Evolutionary conservation across 2,329 filamentous ascomycete genomes (phyloP), one percentile per base, ranked within the genome.

Genomic region (Cadophora malorum): DNA sequence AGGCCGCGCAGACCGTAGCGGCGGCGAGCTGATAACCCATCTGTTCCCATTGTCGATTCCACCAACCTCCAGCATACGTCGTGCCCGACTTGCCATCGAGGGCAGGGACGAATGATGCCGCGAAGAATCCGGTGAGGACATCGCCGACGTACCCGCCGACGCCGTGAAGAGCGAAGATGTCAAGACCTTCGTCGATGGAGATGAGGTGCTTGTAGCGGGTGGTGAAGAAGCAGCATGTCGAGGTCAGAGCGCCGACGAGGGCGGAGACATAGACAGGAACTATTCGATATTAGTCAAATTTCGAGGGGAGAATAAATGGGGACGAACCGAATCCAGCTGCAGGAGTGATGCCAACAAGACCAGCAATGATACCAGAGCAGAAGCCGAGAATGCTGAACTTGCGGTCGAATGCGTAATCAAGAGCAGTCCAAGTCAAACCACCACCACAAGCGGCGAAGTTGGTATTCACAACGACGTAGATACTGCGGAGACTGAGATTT

Each of bases 351-450:
- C 53, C 63, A n/a, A 65, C 63, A 2, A 65, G 47, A 9, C 63
- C 63, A 23, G 55, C 38, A 14, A 65, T 52, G n/a, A 58, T 58
- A 23, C 63, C 63, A 12, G 63, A 65, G 55, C 63, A 65, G 45
- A 65, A 65, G 4, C 63, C 63, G 1, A 65, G 52, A 31, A 65
- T 65, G n/a, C 52, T 58, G 41, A 56, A 65, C 28, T 65, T 65
- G 28, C 45, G 35, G 7, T 59, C 55, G 25, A 65, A 58, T 9
- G 38, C 38, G 53, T 65, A 65, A 28, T 65, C 63, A 7, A 65
- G 63, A n/a, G 53, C 41, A 2, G 45, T 47, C 63, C 63, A 65
- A 19, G 63, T 52, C 1, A 65, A 25, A 23, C 63, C 63, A 8
- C 63, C 63, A 3, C 53, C 63, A 41, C 63, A 65, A 41, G 63